Percentiles rank a stretch among this genome's conserved stretches.
Conservation (phyloP, 208 protist genomes). For the Leishmania martiniquensis region DNA sequence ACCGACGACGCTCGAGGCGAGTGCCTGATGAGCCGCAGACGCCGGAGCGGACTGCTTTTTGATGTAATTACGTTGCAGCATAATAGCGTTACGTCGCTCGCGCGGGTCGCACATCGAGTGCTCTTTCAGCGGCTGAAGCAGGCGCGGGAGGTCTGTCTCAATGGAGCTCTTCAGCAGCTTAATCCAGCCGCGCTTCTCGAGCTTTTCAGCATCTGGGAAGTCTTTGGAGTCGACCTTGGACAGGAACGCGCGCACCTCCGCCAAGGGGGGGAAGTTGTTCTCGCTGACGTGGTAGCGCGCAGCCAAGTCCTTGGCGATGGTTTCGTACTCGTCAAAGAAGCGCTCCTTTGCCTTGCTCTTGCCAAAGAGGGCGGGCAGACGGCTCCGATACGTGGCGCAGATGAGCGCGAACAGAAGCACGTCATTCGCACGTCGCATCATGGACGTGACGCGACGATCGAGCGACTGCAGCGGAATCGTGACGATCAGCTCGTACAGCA, state of each 20-base stretch:
- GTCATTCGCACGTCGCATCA: slow-evolving; percentile 72
- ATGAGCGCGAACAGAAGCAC: slow-evolving; percentile 90
- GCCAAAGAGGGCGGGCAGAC: slow-evolving; percentile 85
- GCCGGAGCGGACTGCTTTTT: neutral
- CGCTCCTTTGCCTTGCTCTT: slow-evolving; percentile 76
- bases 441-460: slow-evolving; percentile 92
- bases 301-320: slow-evolving; percentile 53
- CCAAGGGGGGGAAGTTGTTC: slow-evolving; percentile 49
- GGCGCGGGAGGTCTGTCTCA: slow-evolving; percentile 64
- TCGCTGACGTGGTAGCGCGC: slow-evolving; percentile 56
- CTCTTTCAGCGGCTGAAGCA: slow-evolving; percentile 78
- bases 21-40: neutral
- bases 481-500: slow-evolving; percentile 87
- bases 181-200: slow-evolving; percentile 65
- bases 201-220: slow-evolving; percentile 60
- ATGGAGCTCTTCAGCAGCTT: slow-evolving; percentile 48
- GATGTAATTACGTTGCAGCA: slow-evolving; percentile 24
- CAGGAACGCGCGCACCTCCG: slow-evolving; percentile 49
- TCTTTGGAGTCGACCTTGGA: slow-evolving; percentile 37
- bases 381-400: slow-evolving; percentile 51
- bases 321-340: slow-evolving; percentile 56
- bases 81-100: slow-evolving; percentile 28
- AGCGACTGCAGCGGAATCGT: slow-evolving; percentile 86
- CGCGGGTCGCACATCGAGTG: slow-evolving; percentile 54
- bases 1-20: neutral